A percentile compares a stretch with the other conserved stretches of the same genome.
Conservation (phyloP, 2,329 filamentous ascomycete species). For the Ophiostoma sp. region DNA sequence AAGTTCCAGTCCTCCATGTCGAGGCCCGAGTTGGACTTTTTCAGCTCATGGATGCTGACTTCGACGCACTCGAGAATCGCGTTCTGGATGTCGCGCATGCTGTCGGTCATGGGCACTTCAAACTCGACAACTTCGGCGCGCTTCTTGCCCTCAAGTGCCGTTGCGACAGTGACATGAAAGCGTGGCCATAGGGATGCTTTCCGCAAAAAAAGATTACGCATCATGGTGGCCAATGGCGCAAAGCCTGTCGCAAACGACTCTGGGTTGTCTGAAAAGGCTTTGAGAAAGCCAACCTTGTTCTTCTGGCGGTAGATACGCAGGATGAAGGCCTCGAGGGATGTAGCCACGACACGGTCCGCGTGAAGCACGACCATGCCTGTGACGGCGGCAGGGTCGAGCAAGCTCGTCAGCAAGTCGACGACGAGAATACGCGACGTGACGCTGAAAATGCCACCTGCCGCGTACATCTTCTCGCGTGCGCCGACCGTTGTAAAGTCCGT, state of each 20-base stretch:
- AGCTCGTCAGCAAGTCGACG: conserved; percentile 82
- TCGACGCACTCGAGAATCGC: conserved; percentile 96
- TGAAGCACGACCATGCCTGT: conserved; percentile 87
- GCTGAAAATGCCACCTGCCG: conserved; percentile 85
- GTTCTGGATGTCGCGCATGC: conserved; percentile 90
- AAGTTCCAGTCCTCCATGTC: conserved; percentile 98
- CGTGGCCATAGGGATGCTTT: conserved; percentile 90
- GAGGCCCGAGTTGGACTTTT: conserved; percentile 83
- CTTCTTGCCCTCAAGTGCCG: conserved; percentile 84
- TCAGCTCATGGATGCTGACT: conserved; percentile 88
- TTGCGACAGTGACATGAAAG: conserved; percentile 87
- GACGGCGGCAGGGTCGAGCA: conserved; percentile 79
- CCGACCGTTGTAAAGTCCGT: conserved; percentile 89
- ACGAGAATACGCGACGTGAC: conserved; percentile 94
- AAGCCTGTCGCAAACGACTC: conserved; percentile 89
- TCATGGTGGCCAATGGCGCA: conserved; percentile 81
- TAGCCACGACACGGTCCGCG: conserved; percentile 82
- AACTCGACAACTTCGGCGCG: conserved; percentile 97
- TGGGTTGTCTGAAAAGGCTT: conserved; percentile 92
- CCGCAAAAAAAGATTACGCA: conserved; percentile 86
- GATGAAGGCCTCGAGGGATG: conserved; percentile 92
- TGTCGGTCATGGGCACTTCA: conserved; percentile 92
- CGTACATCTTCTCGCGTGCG: conserved; percentile 88
- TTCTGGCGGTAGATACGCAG: conserved; percentile 89
- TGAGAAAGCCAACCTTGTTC: conserved; percentile 91